Evolutionary conservation across 371 early-diverging fungal species (phyloP).

Genomic region (Circinella umbellata): DNA sequence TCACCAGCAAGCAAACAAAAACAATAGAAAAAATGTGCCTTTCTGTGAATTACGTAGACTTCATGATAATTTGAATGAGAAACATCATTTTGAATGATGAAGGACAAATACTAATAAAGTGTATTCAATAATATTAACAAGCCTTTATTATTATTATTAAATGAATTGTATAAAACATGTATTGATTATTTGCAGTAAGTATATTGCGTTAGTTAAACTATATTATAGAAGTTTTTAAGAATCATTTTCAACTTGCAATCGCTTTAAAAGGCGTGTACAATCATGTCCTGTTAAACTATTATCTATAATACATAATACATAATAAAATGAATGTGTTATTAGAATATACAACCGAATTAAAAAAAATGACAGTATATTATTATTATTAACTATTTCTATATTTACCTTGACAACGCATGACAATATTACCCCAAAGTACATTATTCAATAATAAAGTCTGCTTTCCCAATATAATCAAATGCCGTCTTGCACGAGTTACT

Average conservation of each 20-base stretch:
- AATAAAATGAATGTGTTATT: neutral
- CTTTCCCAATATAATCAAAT: slow-evolving; percentile 69
- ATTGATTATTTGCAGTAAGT: too few relatives aligned
- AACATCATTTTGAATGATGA: neutral
- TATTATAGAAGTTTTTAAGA: neutral
- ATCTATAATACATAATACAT: neutral
- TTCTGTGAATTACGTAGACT: neutral
- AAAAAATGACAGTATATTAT: neutral
- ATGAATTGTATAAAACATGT: neutral
- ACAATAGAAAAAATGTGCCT: neutral
- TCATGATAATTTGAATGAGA: neutral
- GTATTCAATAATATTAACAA: neutral
- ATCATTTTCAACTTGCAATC: slow-evolving; percentile 10
- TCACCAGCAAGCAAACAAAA: too few relatives aligned
- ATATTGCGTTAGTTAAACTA: neutral
- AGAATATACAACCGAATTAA: too few relatives aligned
- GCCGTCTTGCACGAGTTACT: slow-evolving; percentile 65
- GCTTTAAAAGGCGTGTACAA: slow-evolving; percentile 12
- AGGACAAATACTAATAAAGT: neutral
- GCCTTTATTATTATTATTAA: neutral
- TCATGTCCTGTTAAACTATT: slow-evolving; percentile 15
- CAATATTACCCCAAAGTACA: slow-evolving; percentile 40
- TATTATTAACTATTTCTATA: too few relatives aligned
- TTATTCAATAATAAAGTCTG: slow-evolving; percentile 32
- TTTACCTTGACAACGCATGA: slow-evolving; percentile 49